phyloP scores from a whole-genome alignment of 768 basidiomycete species.

The Fomitopsis serialis region DNA sequence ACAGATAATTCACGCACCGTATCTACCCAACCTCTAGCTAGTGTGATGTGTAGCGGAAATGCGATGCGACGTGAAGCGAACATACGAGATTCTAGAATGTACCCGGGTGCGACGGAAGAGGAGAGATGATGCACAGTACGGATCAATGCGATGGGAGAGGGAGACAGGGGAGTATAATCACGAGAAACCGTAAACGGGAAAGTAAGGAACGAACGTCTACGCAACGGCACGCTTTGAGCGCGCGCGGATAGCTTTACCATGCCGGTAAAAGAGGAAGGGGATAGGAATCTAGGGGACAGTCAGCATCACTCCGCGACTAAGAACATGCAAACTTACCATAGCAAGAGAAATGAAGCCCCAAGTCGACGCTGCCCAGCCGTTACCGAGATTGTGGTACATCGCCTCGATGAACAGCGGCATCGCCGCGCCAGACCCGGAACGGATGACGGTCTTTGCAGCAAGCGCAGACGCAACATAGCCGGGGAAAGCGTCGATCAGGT shows the following conservation, averaged over 20 bases:
- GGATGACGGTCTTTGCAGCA: conserved; percentile 33
- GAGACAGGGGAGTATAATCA: too few species aligned
- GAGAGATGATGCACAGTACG: too few species aligned
- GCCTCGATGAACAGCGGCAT: conserved; percentile 32
- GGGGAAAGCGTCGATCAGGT: conserved; percentile 36
- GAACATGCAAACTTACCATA: conserved; percentile 20
- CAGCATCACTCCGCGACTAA: background rate
- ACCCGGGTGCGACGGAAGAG: too few species aligned
- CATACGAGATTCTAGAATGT: too few species aligned
- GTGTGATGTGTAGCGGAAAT: too few species aligned
- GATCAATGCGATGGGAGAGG: too few species aligned
- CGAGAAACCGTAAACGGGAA: background rate
- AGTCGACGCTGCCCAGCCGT: conserved; percentile 32
- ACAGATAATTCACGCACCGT: too few species aligned
- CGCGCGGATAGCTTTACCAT: conserved; percentile 15
- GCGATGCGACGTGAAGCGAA: too few species aligned
- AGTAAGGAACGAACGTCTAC: conserved; percentile 1
- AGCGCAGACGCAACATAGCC: conserved; percentile 34
- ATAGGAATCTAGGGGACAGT: conserved; percentile 12
- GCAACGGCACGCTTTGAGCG: conserved; percentile 16
- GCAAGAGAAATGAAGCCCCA: conserved; percentile 31
- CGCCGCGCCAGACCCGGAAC: conserved; percentile 30
- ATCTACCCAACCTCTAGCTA: too few species aligned
- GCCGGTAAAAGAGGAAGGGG: conserved; percentile 18
- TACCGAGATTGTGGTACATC: conserved; percentile 36